Conservation (phyloP, 1,284 basidiomycete genomes). For the Moesziomyces antarcticus region DNA sequence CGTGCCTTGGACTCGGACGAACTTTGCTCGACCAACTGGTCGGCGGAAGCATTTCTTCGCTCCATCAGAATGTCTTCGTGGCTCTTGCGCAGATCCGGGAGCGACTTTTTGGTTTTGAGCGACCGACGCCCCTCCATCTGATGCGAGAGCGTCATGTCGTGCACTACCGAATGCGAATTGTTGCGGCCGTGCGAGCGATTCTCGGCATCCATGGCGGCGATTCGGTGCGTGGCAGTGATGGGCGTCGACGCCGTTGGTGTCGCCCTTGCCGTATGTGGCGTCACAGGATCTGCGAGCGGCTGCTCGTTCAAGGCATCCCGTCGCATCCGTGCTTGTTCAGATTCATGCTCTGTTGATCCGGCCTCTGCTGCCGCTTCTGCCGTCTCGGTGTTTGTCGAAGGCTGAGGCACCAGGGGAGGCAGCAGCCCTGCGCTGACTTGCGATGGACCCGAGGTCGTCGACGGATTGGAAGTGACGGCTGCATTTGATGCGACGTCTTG, state of each 20-base stretch:
- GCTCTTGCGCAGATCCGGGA: conserved; percentile 82
- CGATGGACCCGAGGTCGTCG: conserved; percentile 1
- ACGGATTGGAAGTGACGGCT: neutral
- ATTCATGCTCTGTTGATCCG: neutral
- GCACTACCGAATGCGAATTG: conserved; percentile 53
- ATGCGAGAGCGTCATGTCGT: conserved; percentile 30
- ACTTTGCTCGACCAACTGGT: conserved; percentile 1
- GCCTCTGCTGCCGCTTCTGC: neutral
- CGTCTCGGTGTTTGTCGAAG: neutral
- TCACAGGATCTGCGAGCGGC: too few relatives aligned
- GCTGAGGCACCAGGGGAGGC: conserved; percentile 27
- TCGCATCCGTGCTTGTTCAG: neutral
- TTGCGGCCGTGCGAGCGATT: conserved; percentile 43
- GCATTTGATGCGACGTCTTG: neutral
- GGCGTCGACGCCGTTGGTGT: neutral
- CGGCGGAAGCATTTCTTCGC: conserved; percentile 26
- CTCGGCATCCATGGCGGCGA: conserved; percentile 9
- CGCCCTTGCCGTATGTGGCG: neutral
- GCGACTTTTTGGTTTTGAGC: conserved; percentile 73
- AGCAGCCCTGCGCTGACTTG: conserved; percentile 9
- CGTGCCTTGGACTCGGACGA: neutral
- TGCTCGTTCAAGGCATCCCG: too few relatives aligned
- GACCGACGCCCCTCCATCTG: conserved; percentile 31
- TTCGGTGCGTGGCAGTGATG: neutral
- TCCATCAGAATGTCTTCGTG: conserved; percentile 68